Conservation (phyloP, 805 yeast species). For the Nakazawaea molendinolei region DNA sequence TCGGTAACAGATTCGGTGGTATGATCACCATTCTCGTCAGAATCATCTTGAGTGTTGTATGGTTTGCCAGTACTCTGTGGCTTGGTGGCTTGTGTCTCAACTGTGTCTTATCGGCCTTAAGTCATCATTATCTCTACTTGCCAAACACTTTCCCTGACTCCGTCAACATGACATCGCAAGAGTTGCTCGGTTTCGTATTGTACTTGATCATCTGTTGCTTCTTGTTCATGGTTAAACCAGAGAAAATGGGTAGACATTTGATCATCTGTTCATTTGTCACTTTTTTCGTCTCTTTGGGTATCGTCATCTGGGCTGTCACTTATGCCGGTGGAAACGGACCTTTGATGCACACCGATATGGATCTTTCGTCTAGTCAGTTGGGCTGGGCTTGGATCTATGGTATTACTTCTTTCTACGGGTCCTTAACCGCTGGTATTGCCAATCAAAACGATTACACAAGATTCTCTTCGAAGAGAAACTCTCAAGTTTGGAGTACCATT, state of each 20-base stretch:
- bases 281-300: slow-evolving; percentile 19
- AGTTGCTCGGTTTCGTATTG: slow-evolving; percentile 18
- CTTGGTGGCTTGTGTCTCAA: slow-evolving; percentile 36
- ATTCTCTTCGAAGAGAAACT: slow-evolving; percentile 16
- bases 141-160: slow-evolving; percentile 16
- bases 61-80: slow-evolving; percentile 28
- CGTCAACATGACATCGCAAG: slow-evolving; percentile 18
- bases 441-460: slow-evolving; percentile 38
- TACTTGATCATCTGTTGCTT: slow-evolving; percentile 21
- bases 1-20: slow-evolving; percentile 38
- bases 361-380: slow-evolving; percentile 18
- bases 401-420: slow-evolving; percentile 32
- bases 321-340: slow-evolving; percentile 25
- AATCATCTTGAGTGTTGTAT: slow-evolving; percentile 19
- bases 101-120: slow-evolving; percentile 33
- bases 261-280: slow-evolving; percentile 20
- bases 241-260: slow-evolving; percentile 19
- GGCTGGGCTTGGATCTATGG: slow-evolving; percentile 38
- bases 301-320: slow-evolving; percentile 20
- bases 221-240: slow-evolving; percentile 21
- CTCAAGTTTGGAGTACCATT: slow-evolving; percentile 14
- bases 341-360: slow-evolving; percentile 16
- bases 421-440: slow-evolving; percentile 30
- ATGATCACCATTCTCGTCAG: slow-evolving; percentile 33
- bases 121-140: slow-evolving; percentile 27